Percentiles rank a stretch among this genome's conserved stretches.
These are phyloP conservation scores for Penicillium expansum DNA, from an alignment of 2,329 filamentous ascomycete species.

Conservation along the genomic window DNA sequence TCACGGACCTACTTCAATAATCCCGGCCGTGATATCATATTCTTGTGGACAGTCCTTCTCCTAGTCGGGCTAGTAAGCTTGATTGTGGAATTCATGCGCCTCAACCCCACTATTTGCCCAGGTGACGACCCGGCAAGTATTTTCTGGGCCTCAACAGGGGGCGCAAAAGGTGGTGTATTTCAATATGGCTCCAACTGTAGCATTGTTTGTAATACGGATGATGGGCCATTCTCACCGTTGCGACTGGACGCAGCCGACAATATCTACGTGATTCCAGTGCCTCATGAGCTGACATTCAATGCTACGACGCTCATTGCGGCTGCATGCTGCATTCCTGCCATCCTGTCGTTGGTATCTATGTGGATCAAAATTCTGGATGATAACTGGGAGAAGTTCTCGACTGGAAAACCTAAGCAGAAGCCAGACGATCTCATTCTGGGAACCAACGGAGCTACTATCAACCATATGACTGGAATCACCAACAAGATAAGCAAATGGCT, in stretches of 20 bases:
- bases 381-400: slow-evolving; percentile 55
- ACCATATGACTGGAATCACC: slow-evolving; percentile 48
- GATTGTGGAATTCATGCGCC: slow-evolving; percentile 63
- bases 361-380: slow-evolving; percentile 63
- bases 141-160: slow-evolving; percentile 34
- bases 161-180: background rate
- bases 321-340: slow-evolving; percentile 63
- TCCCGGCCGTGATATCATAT: slow-evolving; percentile 64
- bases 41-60: slow-evolving; percentile 62
- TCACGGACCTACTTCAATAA: slow-evolving; percentile 64
- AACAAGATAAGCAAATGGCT: slow-evolving; percentile 36
- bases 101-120: slow-evolving; percentile 45
- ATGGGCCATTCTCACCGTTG: slow-evolving; percentile 53
- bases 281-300: slow-evolving; percentile 55
- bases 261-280: slow-evolving; percentile 62
- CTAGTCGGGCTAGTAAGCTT: slow-evolving; percentile 57
- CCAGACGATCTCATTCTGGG: slow-evolving; percentile 49
- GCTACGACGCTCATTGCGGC: slow-evolving; percentile 61
- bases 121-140: slow-evolving; percentile 40
- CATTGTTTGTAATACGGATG: slow-evolving; percentile 7
- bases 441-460: slow-evolving; percentile 55
- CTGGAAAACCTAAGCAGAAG: slow-evolving; percentile 26
- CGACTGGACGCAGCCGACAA: slow-evolving; percentile 56
- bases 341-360: slow-evolving; percentile 60
- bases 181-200: slow-evolving; percentile 13